Evolutionary conservation across 345 rosid species (phyloP), one percentile per base, ranked within the genome.

Genomic region (Euphorbia lathyris): DNA sequence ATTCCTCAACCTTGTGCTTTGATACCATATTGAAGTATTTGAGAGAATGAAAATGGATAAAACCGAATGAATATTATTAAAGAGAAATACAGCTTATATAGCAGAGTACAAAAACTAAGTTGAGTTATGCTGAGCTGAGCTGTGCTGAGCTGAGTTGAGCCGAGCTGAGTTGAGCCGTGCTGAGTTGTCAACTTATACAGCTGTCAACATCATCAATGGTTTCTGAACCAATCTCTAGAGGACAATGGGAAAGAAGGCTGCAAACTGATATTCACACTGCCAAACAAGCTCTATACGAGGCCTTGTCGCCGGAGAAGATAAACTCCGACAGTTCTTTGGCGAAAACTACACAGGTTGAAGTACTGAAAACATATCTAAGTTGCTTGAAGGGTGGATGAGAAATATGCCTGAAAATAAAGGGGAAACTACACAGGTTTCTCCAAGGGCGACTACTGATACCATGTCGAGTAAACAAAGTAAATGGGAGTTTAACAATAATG

Each of bases 201-300:
- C n/a, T n/a, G n/a, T n/a, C n/a, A n/a, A n/a, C n/a, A n/a, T 56
- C 32, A 40, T 25, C 82, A 19, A 53, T 83, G 20, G 22, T 72
- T 32, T 58, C 82, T 22, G 64, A 73, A 14, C 56, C 78, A 40
- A 78, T 80, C 58, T 77, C 84, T 7, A 84, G 91, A 77, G 97
- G 94, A 16, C 97, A 87, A 48, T 88, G 94, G 97, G 97, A 90
- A 78, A 86, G 89, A 58, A 74, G 85, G 80, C 96, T 95, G 50
- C 99, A 95, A 74, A 86, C 97, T 29, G 97, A 95, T 65, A 92
- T 92, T 50, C 83, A 85, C 73, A 87, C 79, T 86, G 99, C 99
- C 8, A 88, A 83, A 70, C 90, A 81, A 78, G 97, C 97, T 47
- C 84, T 95, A 4, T 75, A 74, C 34, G 92, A 88, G 32, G 97